A percentile compares a stretch with the other conserved stretches of the same genome.
Evolutionary conservation across 140 eudicot species (phyloP).

Genomic region (Bidens hawaiensis): DNA sequence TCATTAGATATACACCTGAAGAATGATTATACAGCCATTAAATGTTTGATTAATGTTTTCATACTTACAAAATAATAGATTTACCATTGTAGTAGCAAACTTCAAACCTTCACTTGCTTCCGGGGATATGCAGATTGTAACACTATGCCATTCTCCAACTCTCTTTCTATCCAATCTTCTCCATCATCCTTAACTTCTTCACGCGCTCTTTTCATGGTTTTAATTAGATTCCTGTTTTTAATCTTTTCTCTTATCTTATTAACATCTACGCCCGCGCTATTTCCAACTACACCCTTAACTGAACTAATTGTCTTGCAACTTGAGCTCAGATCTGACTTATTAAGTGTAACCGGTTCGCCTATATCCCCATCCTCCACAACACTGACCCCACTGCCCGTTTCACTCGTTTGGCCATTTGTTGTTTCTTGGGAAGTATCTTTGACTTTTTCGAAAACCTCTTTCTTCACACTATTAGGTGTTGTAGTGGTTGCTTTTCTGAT

Average conservation of each 20-base stretch:
- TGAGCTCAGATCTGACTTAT: conserved; percentile 33
- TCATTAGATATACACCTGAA: background rate
- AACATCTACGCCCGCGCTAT: conserved; percentile 36
- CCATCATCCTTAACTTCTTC: conserved; percentile 28
- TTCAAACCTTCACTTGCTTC: conserved; percentile 33
- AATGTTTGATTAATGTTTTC: conserved; percentile 3
- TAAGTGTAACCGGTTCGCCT: conserved; percentile 27
- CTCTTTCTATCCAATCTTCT: conserved; percentile 61
- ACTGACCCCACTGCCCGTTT: conserved; percentile 56
- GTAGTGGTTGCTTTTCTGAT: conserved; percentile 26
- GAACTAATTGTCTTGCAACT: conserved; percentile 32
- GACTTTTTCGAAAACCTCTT: background rate
- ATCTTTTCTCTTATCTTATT: conserved; percentile 47
- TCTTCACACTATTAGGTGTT: conserved; percentile 19
- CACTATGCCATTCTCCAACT: conserved; percentile 62
- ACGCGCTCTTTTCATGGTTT: conserved; percentile 20
- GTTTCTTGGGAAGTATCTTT: conserved; percentile 13
- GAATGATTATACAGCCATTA: background rate
- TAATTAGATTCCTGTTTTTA: conserved; percentile 38
- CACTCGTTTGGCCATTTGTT: conserved; percentile 34
- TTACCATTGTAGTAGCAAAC: conserved; percentile 16
- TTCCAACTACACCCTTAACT: conserved; percentile 18
- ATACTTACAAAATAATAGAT: conserved; percentile 26
- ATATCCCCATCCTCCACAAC: conserved; percentile 52
- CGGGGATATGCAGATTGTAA: conserved; percentile 26